Evolutionary conservation across 768 basidiomycete species (phyloP).

Genomic region (Kwoniella bestiolae): DNA sequence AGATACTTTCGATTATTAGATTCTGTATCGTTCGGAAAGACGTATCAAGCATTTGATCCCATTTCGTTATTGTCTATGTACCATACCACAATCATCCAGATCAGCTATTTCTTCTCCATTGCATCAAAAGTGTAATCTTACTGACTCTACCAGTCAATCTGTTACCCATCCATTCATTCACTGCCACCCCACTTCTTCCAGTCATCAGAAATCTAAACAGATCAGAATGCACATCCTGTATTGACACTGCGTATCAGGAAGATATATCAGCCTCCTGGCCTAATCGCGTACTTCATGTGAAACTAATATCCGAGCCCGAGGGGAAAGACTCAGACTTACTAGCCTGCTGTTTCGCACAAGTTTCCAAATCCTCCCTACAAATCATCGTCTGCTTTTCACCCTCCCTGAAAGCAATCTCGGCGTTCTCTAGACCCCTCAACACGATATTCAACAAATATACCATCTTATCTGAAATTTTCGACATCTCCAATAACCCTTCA

Average conservation of each 20-base stretch:
- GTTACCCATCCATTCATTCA: slow-evolving; percentile 50
- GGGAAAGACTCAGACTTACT: slow-evolving; percentile 37
- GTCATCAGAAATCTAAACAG: slow-evolving; percentile 46
- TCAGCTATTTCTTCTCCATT: background rate
- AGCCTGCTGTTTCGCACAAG: slow-evolving; percentile 45
- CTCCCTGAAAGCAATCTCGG: slow-evolving; percentile 35
- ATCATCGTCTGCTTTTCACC: slow-evolving; percentile 48
- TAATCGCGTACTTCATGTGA: background rate
- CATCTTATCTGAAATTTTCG: slow-evolving; percentile 32
- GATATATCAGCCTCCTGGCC: background rate
- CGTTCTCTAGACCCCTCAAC: slow-evolving; percentile 39
- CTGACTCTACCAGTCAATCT: slow-evolving; percentile 42
- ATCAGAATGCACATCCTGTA: slow-evolving; percentile 42
- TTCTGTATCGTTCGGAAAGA: slow-evolving; percentile 33
- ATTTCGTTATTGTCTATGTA: slow-evolving; percentile 48
- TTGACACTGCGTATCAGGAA: slow-evolving; percentile 25
- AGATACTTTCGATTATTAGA: slow-evolving; percentile 38
- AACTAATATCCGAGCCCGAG: background rate
- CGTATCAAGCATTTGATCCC: slow-evolving; percentile 35
- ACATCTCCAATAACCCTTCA: slow-evolving; percentile 15
- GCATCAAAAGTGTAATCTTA: background rate
- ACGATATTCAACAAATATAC: slow-evolving; percentile 27
- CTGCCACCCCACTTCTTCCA: slow-evolving; percentile 37
- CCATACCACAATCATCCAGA: slow-evolving; percentile 5
- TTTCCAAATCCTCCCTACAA: slow-evolving; percentile 49